Evolutionary conservation across 352 stramenopile genomes (phyloP), one percentile per base, ranked within the genome.

Genomic region (Phytophthora lateralis): DNA sequence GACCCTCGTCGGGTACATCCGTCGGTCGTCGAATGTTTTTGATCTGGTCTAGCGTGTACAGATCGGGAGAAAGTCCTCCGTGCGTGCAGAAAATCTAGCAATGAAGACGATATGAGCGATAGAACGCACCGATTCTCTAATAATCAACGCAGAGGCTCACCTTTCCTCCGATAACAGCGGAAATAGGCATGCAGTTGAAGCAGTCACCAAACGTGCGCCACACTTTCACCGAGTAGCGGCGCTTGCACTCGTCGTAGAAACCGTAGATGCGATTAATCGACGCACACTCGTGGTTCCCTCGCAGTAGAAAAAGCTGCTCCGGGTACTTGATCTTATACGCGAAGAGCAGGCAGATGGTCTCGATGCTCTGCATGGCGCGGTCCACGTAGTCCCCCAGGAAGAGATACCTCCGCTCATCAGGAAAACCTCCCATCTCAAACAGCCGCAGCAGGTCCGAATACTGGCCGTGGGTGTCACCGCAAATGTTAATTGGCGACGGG

Each of bases 231-330:
- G 79, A 93, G 70, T 97, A 98, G 35, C 91, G 75, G 11, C 89
- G 80, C 66, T 99, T 99, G 89, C 96, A 99, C 69, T 99, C 97
- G 70, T 99, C 97, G 73, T 99, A 99, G 71, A 99, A 99, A 17
- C 97, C 97, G 78, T 99, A 99, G 70, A 99, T 99, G 39, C 97
- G 89, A 77, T 99, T 99, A 63, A 99, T 99, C 21, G 96, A 98
- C 32, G 95, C 93, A 60, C 93, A 98, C 75, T 99, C 97, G 78
- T 99, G 97, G 81, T 99, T 99, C 6, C 97, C 97, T 30, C 97
- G 82, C 45, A 99, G 75, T 11, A 99, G 85, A 65, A 98, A 99
- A 61, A 99, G 98, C 45, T 98, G 98, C 54, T 98, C 90, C 14
- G 97, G 97, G 75, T 99, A 99, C 73, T 98, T 98, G 75, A 99